Evolutionary conservation across 768 basidiomycete species (phyloP).

Genomic region (Cystofilobasidium capitatum): DNA sequence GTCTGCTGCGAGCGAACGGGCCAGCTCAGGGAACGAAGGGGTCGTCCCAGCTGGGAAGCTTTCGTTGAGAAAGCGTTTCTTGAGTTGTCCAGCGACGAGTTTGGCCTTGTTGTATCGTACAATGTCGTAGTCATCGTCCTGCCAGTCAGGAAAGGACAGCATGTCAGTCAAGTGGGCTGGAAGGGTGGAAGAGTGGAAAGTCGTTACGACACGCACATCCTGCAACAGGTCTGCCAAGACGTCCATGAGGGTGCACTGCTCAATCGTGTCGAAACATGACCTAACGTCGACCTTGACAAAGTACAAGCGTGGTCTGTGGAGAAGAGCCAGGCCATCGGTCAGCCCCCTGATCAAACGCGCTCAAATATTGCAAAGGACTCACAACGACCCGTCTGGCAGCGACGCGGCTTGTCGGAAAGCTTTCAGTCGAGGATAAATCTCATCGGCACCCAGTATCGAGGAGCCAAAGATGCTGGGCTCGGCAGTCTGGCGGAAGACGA

Average conservation of each 20-base stretch:
- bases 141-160: conserved; percentile 27
- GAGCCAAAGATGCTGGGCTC: conserved; percentile 61
- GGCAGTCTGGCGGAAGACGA: conserved; percentile 45
- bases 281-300: conserved; percentile 96
- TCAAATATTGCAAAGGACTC: neutral
- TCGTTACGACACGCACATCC: conserved; percentile 42
- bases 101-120: conserved; percentile 18
- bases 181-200: neutral
- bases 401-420: conserved; percentile 48
- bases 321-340: neutral
- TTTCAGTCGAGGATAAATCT: conserved; percentile 67
- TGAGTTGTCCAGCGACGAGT: conserved; percentile 12
- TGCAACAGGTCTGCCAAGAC: conserved; percentile 61
- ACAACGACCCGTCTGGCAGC: neutral
- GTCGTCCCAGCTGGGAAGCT: conserved; percentile 66
- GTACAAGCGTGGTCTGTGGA: conserved; percentile 67
- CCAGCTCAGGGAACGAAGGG: conserved; percentile 62
- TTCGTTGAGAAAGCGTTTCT: conserved; percentile 46
- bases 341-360: neutral
- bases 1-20: conserved; percentile 54
- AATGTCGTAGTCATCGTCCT: conserved; percentile 37
- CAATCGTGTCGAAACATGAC: conserved; percentile 92
- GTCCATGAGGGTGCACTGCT: conserved; percentile 70
- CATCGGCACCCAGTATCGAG: conserved; percentile 71
- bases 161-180: neutral